Percentiles rank a stretch among this genome's conserved stretches.
These are phyloP conservation scores for Solanum dulcamara DNA, from an alignment of 257 asterid species.

Conservation along the genomic window DNA sequence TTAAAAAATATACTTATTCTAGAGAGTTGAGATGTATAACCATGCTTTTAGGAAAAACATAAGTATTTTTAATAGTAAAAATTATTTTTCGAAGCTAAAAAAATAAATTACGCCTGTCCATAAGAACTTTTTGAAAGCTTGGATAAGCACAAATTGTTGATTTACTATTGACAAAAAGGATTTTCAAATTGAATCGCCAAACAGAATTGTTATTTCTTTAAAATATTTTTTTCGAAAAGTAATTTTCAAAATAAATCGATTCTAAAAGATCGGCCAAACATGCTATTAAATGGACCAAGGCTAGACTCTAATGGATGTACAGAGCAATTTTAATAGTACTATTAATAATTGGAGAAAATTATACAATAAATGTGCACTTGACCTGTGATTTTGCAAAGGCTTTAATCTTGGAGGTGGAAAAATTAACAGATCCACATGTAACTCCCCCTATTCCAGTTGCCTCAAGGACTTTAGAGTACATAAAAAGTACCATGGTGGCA, in stretches of 20 bases:
- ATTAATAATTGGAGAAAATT: neutral
- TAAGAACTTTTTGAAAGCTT: neutral
- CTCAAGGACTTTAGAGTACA: constrained; percentile 39
- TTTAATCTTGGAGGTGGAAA: constrained; percentile 35
- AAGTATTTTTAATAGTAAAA: neutral
- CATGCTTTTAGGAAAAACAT: neutral
- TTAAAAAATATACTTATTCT: neutral
- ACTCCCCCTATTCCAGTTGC: constrained; percentile 24
- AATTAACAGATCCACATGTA: constrained; percentile 38
- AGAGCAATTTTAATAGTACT: neutral
- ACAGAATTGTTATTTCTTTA: neutral
- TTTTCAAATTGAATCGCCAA: neutral
- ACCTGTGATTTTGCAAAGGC: constrained; percentile 77
- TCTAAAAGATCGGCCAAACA: neutral
- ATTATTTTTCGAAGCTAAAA: neutral
- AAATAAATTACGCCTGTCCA: neutral
- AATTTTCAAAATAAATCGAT: neutral
- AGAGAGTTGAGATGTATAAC: neutral
- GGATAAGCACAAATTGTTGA: neutral
- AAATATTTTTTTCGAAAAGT: neutral
- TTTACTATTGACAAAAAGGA: neutral
- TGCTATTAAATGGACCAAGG: neutral
- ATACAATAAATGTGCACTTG: neutral
- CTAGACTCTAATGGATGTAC: neutral
- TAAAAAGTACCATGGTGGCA: constrained; percentile 42